Conservation (phyloP, 2,329 filamentous ascomycete genomes). For the Amauroascus niger region DNA sequence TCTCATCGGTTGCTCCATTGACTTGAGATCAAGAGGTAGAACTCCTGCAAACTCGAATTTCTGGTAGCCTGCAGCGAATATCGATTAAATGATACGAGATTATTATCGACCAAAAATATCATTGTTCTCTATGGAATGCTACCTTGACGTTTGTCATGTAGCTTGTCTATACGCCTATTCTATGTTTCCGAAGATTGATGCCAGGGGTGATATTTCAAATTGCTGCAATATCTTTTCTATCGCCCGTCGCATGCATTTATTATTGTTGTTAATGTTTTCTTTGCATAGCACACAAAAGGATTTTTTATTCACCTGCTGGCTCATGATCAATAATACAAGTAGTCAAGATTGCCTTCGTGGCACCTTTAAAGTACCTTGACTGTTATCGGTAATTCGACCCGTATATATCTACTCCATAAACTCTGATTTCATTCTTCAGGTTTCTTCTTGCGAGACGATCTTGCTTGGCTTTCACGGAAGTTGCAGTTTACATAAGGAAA, state of each 20-base stretch:
- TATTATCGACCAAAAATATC: neutral
- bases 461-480: too few relatives aligned
- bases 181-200: neutral
- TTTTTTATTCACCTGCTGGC: neutral
- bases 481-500: too few relatives aligned
- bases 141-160: conserved; percentile 1
- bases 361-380: too few relatives aligned
- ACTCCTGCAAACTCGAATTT: neutral
- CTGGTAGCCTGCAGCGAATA: neutral
- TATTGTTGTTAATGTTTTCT: conserved; percentile 1
- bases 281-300: conserved; percentile 1
- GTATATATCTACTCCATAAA: too few relatives aligned
- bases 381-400: too few relatives aligned
- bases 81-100: neutral
- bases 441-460: too few relatives aligned
- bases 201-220: neutral
- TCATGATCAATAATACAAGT: too few relatives aligned
- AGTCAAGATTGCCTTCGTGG: too few relatives aligned
- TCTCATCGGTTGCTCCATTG: neutral
- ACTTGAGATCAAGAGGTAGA: neutral
- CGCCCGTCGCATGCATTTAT: neutral
- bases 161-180: conserved; percentile 1
- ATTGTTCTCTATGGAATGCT: neutral
- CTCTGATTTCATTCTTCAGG: too few relatives aligned
- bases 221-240: conserved; percentile 3